Conservation (phyloP, 176 grass and related monocot genomes). For the Aegilops sharonensis region DNA sequence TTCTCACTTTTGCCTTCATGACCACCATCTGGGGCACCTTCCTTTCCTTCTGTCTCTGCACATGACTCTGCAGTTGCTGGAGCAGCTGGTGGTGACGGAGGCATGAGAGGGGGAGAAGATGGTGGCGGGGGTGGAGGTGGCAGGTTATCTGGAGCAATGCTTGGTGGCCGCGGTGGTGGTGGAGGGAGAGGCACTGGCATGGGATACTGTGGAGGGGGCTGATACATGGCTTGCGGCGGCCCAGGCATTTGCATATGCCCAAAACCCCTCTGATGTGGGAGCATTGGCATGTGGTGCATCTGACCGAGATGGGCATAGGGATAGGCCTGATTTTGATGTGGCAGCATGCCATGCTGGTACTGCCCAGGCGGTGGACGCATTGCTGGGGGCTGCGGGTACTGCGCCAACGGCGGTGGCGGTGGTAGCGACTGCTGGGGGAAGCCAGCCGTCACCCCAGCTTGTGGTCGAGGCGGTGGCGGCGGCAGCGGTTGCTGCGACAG, state of each 20-base stretch:
- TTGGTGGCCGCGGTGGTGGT: conserved; percentile 19
- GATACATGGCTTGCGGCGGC: conserved; percentile 35
- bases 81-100: conserved; percentile 9
- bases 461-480: background rate
- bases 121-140: conserved; percentile 38
- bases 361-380: conserved; percentile 26
- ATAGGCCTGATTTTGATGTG: conserved; percentile 35
- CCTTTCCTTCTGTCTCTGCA: conserved; percentile 5
- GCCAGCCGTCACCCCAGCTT: conserved; percentile 15
- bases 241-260: conserved; percentile 30
- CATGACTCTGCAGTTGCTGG: conserved; percentile 18
- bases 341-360: conserved; percentile 28
- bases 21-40: conserved; percentile 17
- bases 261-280: conserved; percentile 38
- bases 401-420: background rate
- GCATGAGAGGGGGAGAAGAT: conserved; percentile 34
- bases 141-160: conserved; percentile 17
- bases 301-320: conserved; percentile 31
- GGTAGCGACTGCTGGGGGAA: conserved; percentile 27
- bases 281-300: conserved; percentile 42
- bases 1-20: conserved; percentile 17
- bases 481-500: conserved; percentile 28
- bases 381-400: conserved; percentile 21
- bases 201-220: conserved; percentile 35
- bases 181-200: conserved; percentile 38